Evolutionary conservation across 2,329 filamentous ascomycete species (phyloP).

Genomic region (Fusarium austroafricanum): DNA sequence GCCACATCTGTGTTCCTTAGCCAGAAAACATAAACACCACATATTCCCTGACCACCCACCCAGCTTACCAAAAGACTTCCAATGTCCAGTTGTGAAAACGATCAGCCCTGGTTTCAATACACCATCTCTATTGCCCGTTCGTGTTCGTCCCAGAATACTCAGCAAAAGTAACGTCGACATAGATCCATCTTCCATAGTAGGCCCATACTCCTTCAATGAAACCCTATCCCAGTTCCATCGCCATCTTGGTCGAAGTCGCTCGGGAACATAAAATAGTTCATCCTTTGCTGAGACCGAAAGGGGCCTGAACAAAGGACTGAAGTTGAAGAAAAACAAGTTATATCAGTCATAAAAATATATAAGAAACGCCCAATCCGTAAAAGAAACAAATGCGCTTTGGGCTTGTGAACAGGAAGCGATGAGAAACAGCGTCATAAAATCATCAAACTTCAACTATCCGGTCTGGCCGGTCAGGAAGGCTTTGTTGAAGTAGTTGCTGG

Average conservation of each 20-base stretch:
- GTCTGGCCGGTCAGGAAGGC: conserved; percentile 41
- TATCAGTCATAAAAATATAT: conserved; percentile 25
- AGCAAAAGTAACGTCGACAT: background rate
- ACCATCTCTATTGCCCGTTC: conserved; percentile 11
- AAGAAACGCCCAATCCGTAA: conserved; percentile 24
- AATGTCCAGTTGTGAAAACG: conserved; percentile 2
- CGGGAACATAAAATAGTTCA: background rate
- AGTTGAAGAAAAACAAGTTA: conserved; percentile 6
- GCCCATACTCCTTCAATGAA: background rate
- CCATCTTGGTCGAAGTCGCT: background rate
- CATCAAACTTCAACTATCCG: conserved; percentile 46
- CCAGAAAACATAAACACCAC: conserved; percentile 19
- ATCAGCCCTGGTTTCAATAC: background rate
- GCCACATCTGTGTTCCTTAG: conserved; percentile 14
- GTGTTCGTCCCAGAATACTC: conserved; percentile 10
- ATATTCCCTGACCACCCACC: background rate
- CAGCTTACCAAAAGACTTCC: background rate
- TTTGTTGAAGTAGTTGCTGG: conserved; percentile 45
- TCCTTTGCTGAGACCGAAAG: conserved; percentile 2
- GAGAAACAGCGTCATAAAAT: conserved; percentile 34
- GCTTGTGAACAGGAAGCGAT: conserved; percentile 29
- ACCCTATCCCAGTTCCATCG: background rate
- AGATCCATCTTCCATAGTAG: background rate
- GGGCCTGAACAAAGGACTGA: conserved; percentile 19
- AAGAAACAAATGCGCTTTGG: conserved; percentile 28